These are phyloP conservation scores for Teunomyces tritomae DNA, from an alignment of 805 yeast genomes.

Conservation along the genomic window DNA sequence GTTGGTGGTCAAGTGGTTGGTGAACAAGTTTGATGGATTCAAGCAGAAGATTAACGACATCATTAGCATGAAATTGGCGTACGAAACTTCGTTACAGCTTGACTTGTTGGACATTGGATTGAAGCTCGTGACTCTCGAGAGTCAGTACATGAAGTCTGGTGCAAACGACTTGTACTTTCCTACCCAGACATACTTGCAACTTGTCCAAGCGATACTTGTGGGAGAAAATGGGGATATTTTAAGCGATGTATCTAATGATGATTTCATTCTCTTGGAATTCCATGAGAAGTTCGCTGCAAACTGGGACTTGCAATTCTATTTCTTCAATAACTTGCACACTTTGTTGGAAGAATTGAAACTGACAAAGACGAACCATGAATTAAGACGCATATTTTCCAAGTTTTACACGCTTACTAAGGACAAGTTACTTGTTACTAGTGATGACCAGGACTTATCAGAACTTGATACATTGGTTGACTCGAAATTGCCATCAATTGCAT, in stretches of 20 bases:
- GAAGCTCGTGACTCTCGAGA: constrained; percentile 57
- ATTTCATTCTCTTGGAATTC: constrained; percentile 55
- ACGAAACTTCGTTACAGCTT: constrained; percentile 50
- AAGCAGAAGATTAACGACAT: constrained; percentile 44
- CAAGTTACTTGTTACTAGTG: constrained; percentile 16
- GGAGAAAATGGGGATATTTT: constrained; percentile 36
- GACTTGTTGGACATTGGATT: constrained; percentile 53
- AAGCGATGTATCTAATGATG: constrained; percentile 47
- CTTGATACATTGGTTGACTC: constrained; percentile 26
- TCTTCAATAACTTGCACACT: constrained; percentile 49
- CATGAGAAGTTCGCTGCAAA: constrained; percentile 49
- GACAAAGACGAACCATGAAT: constrained; percentile 13
- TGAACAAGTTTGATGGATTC: constrained; percentile 54
- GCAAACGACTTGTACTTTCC: constrained; percentile 63
- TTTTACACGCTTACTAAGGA: constrained; percentile 36
- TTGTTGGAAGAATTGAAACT: constrained; percentile 19
- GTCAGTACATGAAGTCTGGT: constrained; percentile 49
- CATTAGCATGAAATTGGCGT: constrained; percentile 39
- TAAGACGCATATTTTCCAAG: constrained; percentile 33
- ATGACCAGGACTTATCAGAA: constrained; percentile 22
- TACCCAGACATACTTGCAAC: constrained; percentile 44
- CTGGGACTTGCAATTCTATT: constrained; percentile 79
- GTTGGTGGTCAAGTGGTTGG: constrained; percentile 61
- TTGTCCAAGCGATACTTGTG: constrained; percentile 31
- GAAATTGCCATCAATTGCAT: constrained; percentile 37